phyloP scores from a whole-genome alignment of 1,139 yeast species.

The Lodderomyces elongisporus region DNA sequence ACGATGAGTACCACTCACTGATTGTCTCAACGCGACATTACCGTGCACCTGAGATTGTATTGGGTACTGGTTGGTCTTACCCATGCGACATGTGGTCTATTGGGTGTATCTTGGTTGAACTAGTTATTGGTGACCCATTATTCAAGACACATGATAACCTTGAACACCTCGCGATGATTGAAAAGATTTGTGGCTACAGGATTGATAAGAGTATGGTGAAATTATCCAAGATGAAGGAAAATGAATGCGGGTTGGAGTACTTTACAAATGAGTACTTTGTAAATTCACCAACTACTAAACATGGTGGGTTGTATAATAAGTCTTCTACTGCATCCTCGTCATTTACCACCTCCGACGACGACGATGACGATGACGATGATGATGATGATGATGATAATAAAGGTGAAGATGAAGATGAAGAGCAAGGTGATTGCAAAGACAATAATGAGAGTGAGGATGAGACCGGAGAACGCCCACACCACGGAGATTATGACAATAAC shows the following conservation, averaged over 20 bases:
- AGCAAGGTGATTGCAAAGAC: slow-evolving; percentile 14
- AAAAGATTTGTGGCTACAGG: slow-evolving; percentile 54
- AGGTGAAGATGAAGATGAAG: not conserved
- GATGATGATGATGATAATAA: slow-evolving; percentile 13
- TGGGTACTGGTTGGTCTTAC: slow-evolving; percentile 88
- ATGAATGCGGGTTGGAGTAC: slow-evolving; percentile 41
- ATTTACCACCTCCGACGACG: slow-evolving; percentile 8
- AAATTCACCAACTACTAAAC: slow-evolving; percentile 2
- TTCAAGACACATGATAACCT: slow-evolving; percentile 92
- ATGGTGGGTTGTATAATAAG: slow-evolving; percentile 1
- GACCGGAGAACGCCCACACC: not conserved
- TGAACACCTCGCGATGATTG: slow-evolving; percentile 95
- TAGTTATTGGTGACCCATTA: slow-evolving; percentile 91
- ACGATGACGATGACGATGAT: slow-evolving; percentile 16
- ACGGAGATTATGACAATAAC: slow-evolving; percentile 1
- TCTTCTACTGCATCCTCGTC: slow-evolving; percentile 1
- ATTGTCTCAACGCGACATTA: slow-evolving; percentile 94
- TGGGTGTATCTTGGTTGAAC: slow-evolving; percentile 88
- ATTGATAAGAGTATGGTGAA: slow-evolving; percentile 38
- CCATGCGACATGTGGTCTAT: slow-evolving; percentile 97
- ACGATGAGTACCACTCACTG: slow-evolving; percentile 89
- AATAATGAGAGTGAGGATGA: slow-evolving; percentile 12
- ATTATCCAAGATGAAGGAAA: slow-evolving; percentile 30
- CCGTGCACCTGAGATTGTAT: slow-evolving; percentile 93
- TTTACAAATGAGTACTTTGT: slow-evolving; percentile 27